Evolutionary conservation across 305 asterid species (phyloP), one percentile per base, ranked within the genome.

Genomic region (Fraxinus ornus): DNA sequence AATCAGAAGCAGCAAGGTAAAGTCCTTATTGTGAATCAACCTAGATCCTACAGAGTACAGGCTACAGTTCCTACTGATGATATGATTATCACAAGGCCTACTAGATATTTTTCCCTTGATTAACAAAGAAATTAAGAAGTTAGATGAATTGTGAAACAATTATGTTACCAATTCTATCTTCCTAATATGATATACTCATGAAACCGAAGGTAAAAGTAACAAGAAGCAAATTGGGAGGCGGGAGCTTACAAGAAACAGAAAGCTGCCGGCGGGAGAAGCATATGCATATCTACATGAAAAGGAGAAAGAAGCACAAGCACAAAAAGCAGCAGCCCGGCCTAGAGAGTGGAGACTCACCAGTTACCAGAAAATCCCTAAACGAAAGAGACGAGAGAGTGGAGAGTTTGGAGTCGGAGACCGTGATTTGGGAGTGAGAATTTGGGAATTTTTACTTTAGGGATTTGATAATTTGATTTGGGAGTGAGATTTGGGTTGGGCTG

Each of bases 191-290:
- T 26, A 30, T 76, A 22, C 64, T 76, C 19, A 12, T 76, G 30
- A 41, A 75, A 33, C 24, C 22, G 78, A 32, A 86, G 88, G 85
- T 83, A 28, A 1, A 28, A 28, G 30, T 28, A 28, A 52, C 89
- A 83, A 83, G 80, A 86, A 21, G 89, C 89, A 33, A 86, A 86
- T 24, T 83, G 89, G 89, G 26, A 24, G 26, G 26, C 26, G 26
- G 1, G 87, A 81, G 77, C 79, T 83, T 86, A 86, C 89, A 79
- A 81, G 87, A 81, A 86, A 74, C 85, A 83, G 77, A 86, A 83
- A 78, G 83, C 75, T 1, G 88, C 83, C 0, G 30, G 0, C 30
- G 1, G 2, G 2, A 24, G 88, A 83, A 78, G 26, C 26, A 24
- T 24, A 24, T 24, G 85, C 86, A 28, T 80, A 78, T 72, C 86